These are phyloP conservation scores for Oemleria cerasiformis DNA, from an alignment of 306 rosid species.

Conservation along the genomic window DNA sequence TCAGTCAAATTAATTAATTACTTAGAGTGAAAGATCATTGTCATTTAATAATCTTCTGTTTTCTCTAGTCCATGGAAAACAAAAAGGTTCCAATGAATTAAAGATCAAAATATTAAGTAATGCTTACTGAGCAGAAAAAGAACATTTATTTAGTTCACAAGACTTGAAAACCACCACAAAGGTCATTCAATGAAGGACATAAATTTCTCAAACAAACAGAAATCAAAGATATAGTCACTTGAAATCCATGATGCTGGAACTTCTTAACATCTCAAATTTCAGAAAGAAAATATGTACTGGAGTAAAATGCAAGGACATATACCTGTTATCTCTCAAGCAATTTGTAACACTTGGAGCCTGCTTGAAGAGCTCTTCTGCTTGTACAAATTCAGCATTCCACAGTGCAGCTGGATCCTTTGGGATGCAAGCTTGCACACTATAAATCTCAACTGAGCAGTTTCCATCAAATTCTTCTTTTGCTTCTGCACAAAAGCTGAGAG, in stretches of 20 bases:
- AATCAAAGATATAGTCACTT: background rate
- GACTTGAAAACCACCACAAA: background rate
- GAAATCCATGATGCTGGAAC: background rate
- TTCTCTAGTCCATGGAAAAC: background rate
- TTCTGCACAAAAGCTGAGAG: slow-evolving; percentile 50
- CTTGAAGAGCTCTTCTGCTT: slow-evolving; percentile 89
- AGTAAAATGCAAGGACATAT: slow-evolving; percentile 8
- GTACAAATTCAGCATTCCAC: slow-evolving; percentile 90
- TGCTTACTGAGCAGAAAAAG: background rate
- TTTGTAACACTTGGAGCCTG: slow-evolving; percentile 65
- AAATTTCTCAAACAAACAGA: background rate
- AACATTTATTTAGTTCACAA: background rate
- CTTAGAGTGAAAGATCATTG: background rate
- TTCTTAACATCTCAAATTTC: background rate
- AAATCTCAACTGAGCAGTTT: slow-evolving; percentile 76
- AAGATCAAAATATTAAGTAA: background rate
- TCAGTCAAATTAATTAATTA: background rate
- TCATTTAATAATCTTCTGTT: background rate
- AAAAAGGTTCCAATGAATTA: background rate
- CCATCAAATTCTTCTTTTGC: slow-evolving; percentile 79
- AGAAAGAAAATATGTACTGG: background rate
- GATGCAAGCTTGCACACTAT: slow-evolving; percentile 85
- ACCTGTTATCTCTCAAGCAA: slow-evolving; percentile 96
- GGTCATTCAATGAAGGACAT: background rate
- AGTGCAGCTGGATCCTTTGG: slow-evolving; percentile 92